Base-by-base conservation (phyloP, 257 asterid genomes). In the Solanum pennellii region DNA sequence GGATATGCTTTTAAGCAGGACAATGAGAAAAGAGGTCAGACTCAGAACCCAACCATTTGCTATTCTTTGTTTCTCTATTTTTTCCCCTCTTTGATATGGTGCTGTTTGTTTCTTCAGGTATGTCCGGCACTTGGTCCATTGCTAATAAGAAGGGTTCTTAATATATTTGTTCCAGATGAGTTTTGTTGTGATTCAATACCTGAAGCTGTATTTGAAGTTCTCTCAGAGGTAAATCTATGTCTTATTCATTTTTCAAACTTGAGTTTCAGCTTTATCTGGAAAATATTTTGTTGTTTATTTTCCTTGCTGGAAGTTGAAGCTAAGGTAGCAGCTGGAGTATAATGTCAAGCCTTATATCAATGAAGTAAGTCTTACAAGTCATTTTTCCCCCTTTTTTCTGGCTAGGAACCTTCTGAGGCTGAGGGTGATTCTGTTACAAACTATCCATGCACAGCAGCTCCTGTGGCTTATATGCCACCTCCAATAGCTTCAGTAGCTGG, bases 101-200 rank as follows among this genome's bases (percentile, higher is more conserved):
- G 65, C 87, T 85, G 35, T 42, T 11, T 82, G 44, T 39, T 27
- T 91, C 87, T 89, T 60, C 83, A 94, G 98, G 95, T 94, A 31
- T 95, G 98, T 79, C 98, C 98, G 35, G 89, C 91, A n/a, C 92
- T 95, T 83, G 94, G 95, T 82, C 92, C 94, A 27, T 89, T 90
- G 3, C 84, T 95, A 89, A 93, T 94, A 86, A 89, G 92, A 92
- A 93, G 94, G 90, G 93, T 95, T 90, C 96, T 95, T 42, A 88
- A 90, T 89, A 87, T 90, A 47, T 95, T 94, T 88, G 86, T 89
- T 88, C 96, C 98, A 1, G 98, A 95, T 79, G 98, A 94, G 91
- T 95, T 95, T 86, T 95, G 98, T 92, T 94, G 95, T 27, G 98
- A 95, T 37, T 92, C 93, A 41, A 89, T 94, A 83, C 98, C 96